Evolutionary conservation across 2,329 filamentous ascomycete genomes (phyloP), one percentile per base, ranked within the genome.

Genomic region (Achaetomium macrosporum): DNA sequence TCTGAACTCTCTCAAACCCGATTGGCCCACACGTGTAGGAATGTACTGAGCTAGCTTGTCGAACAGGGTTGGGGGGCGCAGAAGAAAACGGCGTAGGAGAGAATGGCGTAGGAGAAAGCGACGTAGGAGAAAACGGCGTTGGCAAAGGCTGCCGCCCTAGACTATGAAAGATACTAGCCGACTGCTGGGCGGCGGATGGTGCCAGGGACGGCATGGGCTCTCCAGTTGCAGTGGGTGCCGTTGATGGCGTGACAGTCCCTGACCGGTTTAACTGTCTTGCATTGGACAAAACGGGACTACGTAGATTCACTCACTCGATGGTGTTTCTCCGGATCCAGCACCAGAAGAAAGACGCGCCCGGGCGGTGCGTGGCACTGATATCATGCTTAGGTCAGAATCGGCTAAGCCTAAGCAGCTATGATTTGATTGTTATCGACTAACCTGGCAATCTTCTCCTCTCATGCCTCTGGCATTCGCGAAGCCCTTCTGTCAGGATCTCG

Each of bases 391-490:
- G 43, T 36, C 15, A 36, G 30, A n/a, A 36, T 25, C 11, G 15
- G 17, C 8, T 12, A n/a, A 25, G 25, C 25, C 4, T 25, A 25
- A 25, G 25, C 25, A 25, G 25, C 25, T 6, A 17, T 15, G 17
- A 3, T 11, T 12, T n/a, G 13, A 12, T 25, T 15, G 4, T 10
- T 2, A 25, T 30, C 20, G 20, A 37, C 52, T 6, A 13, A 54
- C 46, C 30, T 42, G 20, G 1, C 9, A 41, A 12, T 19, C 50
- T 35, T 19, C 50, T 43, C 10, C 44, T 51, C 43, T 19, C 44
- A 50, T 64, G 57, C 5, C 39, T 52, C 9, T 58, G 59, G 17
- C 61, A 66, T 12, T 53, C 53, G 2, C 52, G 37, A 1, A 65
- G 54, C 1, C 55, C 61, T 5, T 63, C 35, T 16, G 46, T 29